A percentile compares a stretch with the other conserved stretches of the same genome.
These are phyloP conservation scores for Aphanocladium album DNA, from an alignment of 2,329 filamentous ascomycete species.

Conservation along the genomic window DNA sequence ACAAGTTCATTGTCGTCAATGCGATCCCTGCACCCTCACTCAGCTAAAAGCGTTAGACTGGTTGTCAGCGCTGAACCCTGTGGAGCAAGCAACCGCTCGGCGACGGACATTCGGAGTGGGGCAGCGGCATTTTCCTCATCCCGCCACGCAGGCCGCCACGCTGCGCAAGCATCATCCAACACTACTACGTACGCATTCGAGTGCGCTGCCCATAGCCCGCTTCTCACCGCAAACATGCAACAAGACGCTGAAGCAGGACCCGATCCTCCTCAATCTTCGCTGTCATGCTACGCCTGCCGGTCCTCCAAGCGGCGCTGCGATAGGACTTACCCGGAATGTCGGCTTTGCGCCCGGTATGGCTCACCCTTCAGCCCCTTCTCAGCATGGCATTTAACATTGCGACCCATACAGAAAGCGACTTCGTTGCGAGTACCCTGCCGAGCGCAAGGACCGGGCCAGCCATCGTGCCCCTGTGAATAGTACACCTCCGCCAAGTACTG, in stretches of 20 bases:
- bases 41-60: neutral
- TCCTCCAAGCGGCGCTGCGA: constrained; percentile 11
- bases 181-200: neutral
- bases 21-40: too few relatives aligned
- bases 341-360: constrained; percentile 12
- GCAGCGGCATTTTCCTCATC: neutral
- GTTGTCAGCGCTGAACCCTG: neutral
- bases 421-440: neutral
- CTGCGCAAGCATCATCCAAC: neutral
- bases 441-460: neutral
- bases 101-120: neutral
- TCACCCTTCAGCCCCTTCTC: neutral
- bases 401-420: neutral
- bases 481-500: neutral
- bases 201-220: neutral
- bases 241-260: neutral
- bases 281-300: neutral
- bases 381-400: neutral
- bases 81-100: neutral
- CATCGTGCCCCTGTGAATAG: neutral
- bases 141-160: neutral
- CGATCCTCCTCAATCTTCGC: neutral
- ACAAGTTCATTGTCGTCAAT: too few relatives aligned
- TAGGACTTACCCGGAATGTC: constrained; percentile 9
- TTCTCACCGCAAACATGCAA: neutral